Conservation (phyloP, 305 asterid genomes). For the Solanum hybrid region DNA sequence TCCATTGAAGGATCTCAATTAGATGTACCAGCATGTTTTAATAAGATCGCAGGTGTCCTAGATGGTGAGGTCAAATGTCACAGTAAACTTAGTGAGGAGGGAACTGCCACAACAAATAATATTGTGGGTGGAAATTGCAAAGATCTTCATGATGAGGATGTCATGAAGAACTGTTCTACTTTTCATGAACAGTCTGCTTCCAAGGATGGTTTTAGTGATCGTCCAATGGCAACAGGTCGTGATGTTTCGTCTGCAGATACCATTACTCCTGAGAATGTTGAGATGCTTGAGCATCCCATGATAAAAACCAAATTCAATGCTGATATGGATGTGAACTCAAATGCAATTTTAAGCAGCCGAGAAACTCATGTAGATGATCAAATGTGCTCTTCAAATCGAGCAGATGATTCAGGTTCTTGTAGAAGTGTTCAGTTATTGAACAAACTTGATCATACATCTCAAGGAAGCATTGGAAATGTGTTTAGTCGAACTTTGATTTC, state of each 20-base stretch:
- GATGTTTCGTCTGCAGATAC: neutral
- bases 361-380: neutral
- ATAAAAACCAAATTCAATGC: neutral
- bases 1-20: constrained; percentile 20
- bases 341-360: constrained; percentile 1
- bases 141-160: constrained; percentile 12
- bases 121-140: constrained; percentile 12
- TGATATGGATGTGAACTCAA: constrained; percentile 1
- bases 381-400: neutral
- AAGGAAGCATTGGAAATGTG: neutral
- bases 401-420: constrained; percentile 2
- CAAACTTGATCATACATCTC: constrained; percentile 7
- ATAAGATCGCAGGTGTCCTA: constrained; percentile 20
- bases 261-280: neutral
- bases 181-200: constrained; percentile 7
- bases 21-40: constrained; percentile 30
- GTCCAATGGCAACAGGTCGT: neutral
- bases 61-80: constrained; percentile 19
- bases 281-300: neutral
- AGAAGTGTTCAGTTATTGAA: neutral
- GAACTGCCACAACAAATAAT: constrained; percentile 15
- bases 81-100: constrained; percentile 16
- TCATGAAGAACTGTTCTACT: constrained; percentile 10
- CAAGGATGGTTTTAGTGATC: constrained; percentile 4
- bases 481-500: constrained; percentile 9